These are phyloP conservation scores for Aspergillus hancockii DNA, from an alignment of 495 filamentous ascomycete genomes.

Conservation along the genomic window DNA sequence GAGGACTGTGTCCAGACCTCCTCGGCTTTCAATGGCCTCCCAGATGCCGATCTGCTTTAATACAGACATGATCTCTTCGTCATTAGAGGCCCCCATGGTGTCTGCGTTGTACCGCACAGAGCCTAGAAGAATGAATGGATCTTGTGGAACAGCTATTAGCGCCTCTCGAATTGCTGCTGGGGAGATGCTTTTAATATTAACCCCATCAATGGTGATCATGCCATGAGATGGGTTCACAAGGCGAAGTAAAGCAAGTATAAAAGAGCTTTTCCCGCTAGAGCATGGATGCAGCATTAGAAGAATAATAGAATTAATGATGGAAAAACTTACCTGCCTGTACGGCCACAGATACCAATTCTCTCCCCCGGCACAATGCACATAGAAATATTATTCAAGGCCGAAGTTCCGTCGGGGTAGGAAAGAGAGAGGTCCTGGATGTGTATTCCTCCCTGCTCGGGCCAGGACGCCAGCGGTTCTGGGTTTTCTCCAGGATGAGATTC, in stretches of 20 bases:
- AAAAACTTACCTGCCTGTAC: conserved; percentile 39
- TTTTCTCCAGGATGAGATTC: conserved; percentile 23
- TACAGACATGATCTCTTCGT: conserved; percentile 38
- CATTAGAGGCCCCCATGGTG: conserved; percentile 28
- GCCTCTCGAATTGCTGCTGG: conserved; percentile 29
- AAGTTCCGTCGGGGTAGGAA: conserved; percentile 1
- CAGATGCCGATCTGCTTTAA: conserved; percentile 42
- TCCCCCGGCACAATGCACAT: conserved; percentile 28
- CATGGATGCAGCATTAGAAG: too few species aligned
- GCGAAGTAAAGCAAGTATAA: conserved; percentile 43
- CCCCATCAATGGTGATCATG: conserved; percentile 46
- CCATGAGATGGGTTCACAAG: conserved; percentile 36
- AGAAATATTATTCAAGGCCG: conserved; percentile 7
- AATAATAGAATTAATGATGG: too few species aligned
- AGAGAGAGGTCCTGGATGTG: conserved; percentile 17
- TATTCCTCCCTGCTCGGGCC: conserved; percentile 23
- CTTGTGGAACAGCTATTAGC: conserved; percentile 48
- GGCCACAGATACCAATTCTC: conserved; percentile 46
- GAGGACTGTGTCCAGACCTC: conserved; percentile 42
- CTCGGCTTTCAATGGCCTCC: conserved; percentile 38
- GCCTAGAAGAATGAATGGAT: conserved; percentile 47
- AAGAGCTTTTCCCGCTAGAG: conserved; percentile 42
- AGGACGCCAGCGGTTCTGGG: conserved; percentile 13
- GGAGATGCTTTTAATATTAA: conserved; percentile 41
- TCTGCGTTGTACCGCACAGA: conserved; percentile 50